Percentiles rank a stretch among this genome's conserved stretches.
Conservation (phyloP, 2,329 filamentous ascomycete genomes). For the Neophaeococcomyces mojaviensis region DNA sequence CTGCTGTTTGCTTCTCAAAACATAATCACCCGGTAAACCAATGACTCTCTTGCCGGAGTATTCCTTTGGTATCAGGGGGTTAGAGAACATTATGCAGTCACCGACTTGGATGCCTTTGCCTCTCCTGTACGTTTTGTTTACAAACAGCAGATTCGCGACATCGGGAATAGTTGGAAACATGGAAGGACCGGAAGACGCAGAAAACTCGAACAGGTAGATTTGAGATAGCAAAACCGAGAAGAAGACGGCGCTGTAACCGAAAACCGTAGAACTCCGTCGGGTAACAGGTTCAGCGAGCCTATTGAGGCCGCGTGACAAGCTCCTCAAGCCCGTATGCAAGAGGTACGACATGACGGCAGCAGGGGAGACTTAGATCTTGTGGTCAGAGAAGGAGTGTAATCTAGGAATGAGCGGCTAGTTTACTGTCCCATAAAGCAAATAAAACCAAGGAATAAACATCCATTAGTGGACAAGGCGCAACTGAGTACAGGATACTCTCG, state of each 20-base stretch:
- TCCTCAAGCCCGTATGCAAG: too few relatives aligned
- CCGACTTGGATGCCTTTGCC: conserved; percentile 67
- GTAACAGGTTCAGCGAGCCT: too few relatives aligned
- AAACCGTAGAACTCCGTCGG: too few relatives aligned
- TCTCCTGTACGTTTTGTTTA: conserved; percentile 60
- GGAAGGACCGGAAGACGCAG: conserved; percentile 54
- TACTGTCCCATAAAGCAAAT: too few relatives aligned
- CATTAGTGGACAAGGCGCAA: too few relatives aligned
- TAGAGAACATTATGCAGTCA: conserved; percentile 71
- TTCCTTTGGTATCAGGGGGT: conserved; percentile 58
- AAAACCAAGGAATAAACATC: too few relatives aligned
- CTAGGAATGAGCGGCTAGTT: too few relatives aligned
- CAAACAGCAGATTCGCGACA: conserved; percentile 55
- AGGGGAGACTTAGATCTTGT: too few relatives aligned
- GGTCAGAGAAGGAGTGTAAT: too few relatives aligned
- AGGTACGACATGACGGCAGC: too few relatives aligned
- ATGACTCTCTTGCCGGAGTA: conserved; percentile 71
- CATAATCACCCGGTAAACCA: conserved; percentile 59
- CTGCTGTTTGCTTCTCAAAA: conserved; percentile 35
- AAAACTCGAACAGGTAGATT: neutral
- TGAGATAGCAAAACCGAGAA: neutral
- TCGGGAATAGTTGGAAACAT: conserved; percentile 81
- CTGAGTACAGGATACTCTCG: too few relatives aligned
- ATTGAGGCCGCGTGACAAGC: too few relatives aligned
- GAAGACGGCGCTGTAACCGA: neutral